Evolutionary conservation across 345 rosid genomes (phyloP), one percentile per base, ranked within the genome.

Genomic region (Populus euphratica): DNA sequence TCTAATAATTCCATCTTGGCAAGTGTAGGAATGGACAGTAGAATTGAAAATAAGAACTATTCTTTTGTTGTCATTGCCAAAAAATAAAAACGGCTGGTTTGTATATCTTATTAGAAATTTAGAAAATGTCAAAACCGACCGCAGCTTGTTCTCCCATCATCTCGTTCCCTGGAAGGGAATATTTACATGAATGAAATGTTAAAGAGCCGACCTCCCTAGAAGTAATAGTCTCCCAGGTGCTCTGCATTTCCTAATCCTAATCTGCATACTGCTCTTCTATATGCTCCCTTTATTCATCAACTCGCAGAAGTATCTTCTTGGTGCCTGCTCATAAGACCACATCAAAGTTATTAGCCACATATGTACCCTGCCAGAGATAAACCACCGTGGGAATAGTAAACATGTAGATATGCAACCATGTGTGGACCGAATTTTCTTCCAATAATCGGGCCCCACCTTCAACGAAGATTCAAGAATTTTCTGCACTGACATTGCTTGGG

Each of bases 201-300:
- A 27, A 49, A 21, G 50, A 49, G 44, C 63, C 52, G 10, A 52
- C 49, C 74, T 25, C 73, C 66, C 79, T 74, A 25, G 41, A 35
- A 65, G 86, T 82, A 75, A 86, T 77, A 27, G 75, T 87, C 77
- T 89, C 91, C 38, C 41, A 79, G 43, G 84, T 72, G 29, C 29
- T 72, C 87, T 89, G 81, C 97, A 91, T 43, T 86, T 92, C 76
- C 93, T 86, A 86, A 94, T 79, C 87, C 93, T 84, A 77, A 91
- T 83, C 63, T 68, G 80, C 86, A 88, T 23, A 2, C 75, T 85
- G 77, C 81, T 77, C 10, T 79, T 80, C 52, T 72, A 81, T 33
- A 73, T 76, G 62, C 75, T 73, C 76, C 87, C 87, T 56, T 68
- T 70, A 69, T 87, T 85, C 81, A 83, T 73, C 33, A 91, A 78